These are phyloP conservation scores for Niveomyces coronatus DNA, from an alignment of 2,329 filamentous ascomycete species.

Conservation along the genomic window DNA sequence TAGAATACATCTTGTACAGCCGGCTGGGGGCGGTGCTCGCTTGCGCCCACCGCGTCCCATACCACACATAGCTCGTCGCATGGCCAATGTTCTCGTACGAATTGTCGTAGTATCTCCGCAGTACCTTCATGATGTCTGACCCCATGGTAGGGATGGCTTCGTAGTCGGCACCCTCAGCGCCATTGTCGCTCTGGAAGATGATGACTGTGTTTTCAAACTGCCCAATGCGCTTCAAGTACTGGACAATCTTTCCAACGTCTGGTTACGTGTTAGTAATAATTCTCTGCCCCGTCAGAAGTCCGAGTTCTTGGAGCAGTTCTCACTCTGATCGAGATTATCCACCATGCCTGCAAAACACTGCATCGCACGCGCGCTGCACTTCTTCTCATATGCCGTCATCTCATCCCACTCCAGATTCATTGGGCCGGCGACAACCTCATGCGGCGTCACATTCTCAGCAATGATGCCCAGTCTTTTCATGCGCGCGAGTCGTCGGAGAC, in stretches of 20 bases:
- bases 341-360: slow-evolving; percentile 56
- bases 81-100: slow-evolving; percentile 40
- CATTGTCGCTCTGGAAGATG: slow-evolving; percentile 54
- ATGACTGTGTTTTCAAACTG: slow-evolving; percentile 56
- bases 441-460: slow-evolving; percentile 36
- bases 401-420: slow-evolving; percentile 38
- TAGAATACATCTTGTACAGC: slow-evolving; percentile 30
- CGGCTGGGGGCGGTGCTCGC: slow-evolving; percentile 28
- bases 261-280: too few relatives aligned
- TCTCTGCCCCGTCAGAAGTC: too few relatives aligned
- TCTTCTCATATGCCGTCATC: slow-evolving; percentile 33
- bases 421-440: slow-evolving; percentile 33
- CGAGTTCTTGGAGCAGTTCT: too few relatives aligned
- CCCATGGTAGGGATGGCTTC: slow-evolving; percentile 48
- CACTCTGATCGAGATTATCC: slow-evolving; percentile 48
- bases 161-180: slow-evolving; percentile 48
- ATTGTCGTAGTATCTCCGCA: slow-evolving; percentile 42
- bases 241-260: slow-evolving; percentile 48
- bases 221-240: slow-evolving; percentile 42
- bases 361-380: slow-evolving; percentile 43
- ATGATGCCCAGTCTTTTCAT: slow-evolving; percentile 49
- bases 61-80: slow-evolving; percentile 48
- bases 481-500: slow-evolving; percentile 39
- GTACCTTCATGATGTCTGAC: slow-evolving; percentile 38
- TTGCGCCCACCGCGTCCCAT: slow-evolving; percentile 42